Percentiles rank a stretch among this genome's conserved stretches.
Evolutionary conservation across 2,329 filamentous ascomycete species (phyloP).

Genomic region (Paraconiothyrium sp.): DNA sequence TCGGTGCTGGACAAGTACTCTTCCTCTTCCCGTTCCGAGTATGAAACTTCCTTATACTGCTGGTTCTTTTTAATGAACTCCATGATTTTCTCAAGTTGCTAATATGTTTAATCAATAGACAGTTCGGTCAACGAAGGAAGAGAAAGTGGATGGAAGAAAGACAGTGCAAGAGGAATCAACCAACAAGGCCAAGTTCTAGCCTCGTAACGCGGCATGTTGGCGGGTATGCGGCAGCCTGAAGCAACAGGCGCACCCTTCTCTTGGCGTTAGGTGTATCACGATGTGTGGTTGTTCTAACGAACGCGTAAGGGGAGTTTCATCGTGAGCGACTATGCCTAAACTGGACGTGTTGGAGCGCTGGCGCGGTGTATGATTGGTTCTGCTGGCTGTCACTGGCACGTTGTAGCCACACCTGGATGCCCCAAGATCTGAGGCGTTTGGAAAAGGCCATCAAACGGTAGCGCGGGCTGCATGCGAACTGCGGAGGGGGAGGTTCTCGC

Average conservation of each 20-base stretch:
- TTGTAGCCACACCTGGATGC: not conserved
- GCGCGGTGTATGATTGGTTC: not conserved
- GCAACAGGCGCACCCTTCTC: not conserved
- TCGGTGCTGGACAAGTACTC: constrained; percentile 5
- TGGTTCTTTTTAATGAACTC: constrained; percentile 9
- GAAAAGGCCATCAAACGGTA: constrained; percentile 10
- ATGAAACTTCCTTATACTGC: constrained; percentile 7
- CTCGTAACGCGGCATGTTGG: not conserved
- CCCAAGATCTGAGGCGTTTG: constrained; percentile 11
- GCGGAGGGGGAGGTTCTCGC: not conserved
- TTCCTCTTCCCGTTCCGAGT: constrained; percentile 6
- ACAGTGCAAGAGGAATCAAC: not conserved
- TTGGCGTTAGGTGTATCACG: constrained; percentile 7
- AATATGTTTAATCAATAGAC: too few species aligned
- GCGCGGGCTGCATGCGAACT: not conserved
- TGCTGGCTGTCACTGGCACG: constrained; percentile 2
- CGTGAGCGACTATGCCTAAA: not conserved
- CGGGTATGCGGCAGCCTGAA: constrained; percentile 3
- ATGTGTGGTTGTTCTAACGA: not conserved
- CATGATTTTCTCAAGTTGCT: not conserved
- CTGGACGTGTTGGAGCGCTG: not conserved
- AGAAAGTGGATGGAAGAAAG: not conserved
- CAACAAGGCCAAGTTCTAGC: not conserved
- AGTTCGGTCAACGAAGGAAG: not conserved
- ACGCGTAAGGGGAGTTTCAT: constrained; percentile 7